Evolutionary conservation across 2,329 filamentous ascomycete species (phyloP), one percentile per base, ranked within the genome.

Genomic region (Chaetomiaceae sp.): DNA sequence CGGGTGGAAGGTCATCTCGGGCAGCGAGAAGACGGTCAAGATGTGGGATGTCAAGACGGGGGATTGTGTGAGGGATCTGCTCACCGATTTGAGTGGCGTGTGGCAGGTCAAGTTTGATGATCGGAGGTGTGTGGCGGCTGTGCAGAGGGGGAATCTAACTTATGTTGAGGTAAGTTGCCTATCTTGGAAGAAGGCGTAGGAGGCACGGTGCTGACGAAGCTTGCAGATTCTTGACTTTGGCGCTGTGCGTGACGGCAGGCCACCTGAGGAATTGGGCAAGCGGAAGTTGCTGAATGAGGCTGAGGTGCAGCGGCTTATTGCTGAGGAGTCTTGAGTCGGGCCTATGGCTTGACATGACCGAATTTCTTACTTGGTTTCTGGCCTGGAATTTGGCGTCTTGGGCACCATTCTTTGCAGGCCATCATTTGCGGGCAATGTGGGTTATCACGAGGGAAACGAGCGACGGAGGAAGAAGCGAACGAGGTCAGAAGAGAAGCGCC

Each of bases 51-150:
- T 96, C 46, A 83, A 85, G 64, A 95, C 87, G 1, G 94, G 94
- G 45, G 88, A 96, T 64, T 96, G 91, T 68, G 84, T 96, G 48
- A 88, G 92, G 61, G 92, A 99, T 70, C 80, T 99, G 38, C 77
- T 99, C 65, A 96, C 90, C 14, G 91, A 96, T 65, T 78, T 99
- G 33, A 92, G 87, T 61, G 91, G 92, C n/a, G 94, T 99, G 7
- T 99, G 94, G 94, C 94, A 99, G 74, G 94, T 99, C 65, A 94
- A 94, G 65, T 99, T 99, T 72, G 91, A 99, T 65, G 90, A 95
- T 67, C 81, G 94, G 61, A 82, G 92, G 68, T 99, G 94, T 69
- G 94, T 99, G 53, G 94, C 94, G 55, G 94, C 94, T 40, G 94
- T 99, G 53, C 94, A 99, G 75, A 83, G 94, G 52, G 90, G 96